Evolutionary conservation across 1,284 basidiomycete genomes (phyloP).

Genomic region (Apiotrichum veenhuisii): DNA sequence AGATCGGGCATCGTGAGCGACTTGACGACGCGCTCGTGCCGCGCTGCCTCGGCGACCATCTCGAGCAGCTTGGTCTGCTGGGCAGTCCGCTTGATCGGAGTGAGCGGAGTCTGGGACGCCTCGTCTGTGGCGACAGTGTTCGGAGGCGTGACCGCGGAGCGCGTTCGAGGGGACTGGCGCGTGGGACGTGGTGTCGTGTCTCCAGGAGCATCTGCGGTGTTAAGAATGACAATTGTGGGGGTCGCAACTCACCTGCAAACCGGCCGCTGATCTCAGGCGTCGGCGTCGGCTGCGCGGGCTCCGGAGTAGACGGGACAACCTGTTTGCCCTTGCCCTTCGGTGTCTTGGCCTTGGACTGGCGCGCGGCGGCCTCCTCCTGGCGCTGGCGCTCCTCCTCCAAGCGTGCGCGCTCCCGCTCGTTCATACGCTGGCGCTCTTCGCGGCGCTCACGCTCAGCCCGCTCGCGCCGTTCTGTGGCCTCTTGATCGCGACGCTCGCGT

Average conservation of each 20-base stretch:
- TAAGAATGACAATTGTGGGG: neutral
- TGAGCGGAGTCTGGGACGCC: neutral
- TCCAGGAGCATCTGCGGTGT: constrained; percentile 10
- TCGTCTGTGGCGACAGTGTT: neutral
- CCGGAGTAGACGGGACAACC: neutral
- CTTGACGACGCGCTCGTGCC: constrained; percentile 14
- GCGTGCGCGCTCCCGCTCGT: neutral
- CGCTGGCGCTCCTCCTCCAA: no score
- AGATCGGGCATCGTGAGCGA: constrained; percentile 34
- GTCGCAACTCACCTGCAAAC: constrained; percentile 7
- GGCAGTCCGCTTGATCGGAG: constrained; percentile 5
- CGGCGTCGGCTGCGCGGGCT: neutral
- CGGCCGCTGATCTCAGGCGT: constrained; percentile 3
- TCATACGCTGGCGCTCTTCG: neutral
- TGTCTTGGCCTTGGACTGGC: neutral
- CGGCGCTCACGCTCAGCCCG: neutral
- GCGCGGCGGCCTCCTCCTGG: neutral
- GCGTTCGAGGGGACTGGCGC: constrained; percentile 1
- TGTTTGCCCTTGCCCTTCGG: neutral
- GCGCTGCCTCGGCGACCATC: constrained; percentile 27
- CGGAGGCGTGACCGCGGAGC: neutral
- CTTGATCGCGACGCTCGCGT: neutral
- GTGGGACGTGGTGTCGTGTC: constrained; percentile 1
- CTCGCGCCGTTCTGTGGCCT: neutral
- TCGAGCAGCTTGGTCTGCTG: constrained; percentile 28